Evolutionary conservation across 371 early-diverging fungal species (phyloP).

Genomic region (Actinomucor elegans): DNA sequence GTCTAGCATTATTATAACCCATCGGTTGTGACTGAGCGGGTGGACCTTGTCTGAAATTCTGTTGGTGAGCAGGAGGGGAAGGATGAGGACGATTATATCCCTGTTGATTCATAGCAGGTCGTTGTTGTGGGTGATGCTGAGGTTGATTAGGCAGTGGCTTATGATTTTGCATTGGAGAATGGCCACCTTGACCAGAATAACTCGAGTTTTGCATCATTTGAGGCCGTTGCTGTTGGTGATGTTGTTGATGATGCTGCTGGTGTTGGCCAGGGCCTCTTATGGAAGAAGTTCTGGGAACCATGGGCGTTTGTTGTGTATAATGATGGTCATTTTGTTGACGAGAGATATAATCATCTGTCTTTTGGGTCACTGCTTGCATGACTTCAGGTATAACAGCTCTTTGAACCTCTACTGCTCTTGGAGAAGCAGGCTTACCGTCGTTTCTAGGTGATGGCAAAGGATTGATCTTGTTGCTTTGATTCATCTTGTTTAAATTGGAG

Average conservation of each 20-base stretch:
- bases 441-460: constrained; percentile 4
- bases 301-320: neutral
- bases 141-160: neutral
- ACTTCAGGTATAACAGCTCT: constrained; percentile 21
- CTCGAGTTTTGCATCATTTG: neutral
- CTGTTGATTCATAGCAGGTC: constrained; percentile 2
- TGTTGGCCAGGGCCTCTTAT: constrained; percentile 1
- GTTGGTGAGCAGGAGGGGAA: constrained; percentile 4
- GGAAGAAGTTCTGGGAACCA: constrained; percentile 6
- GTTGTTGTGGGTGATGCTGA: neutral
- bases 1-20: neutral
- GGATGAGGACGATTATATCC: neutral
- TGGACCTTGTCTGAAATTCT: constrained; percentile 2
- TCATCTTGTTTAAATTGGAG: neutral
- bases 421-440: constrained; percentile 21
- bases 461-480: neutral
- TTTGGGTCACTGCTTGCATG: constrained; percentile 36
- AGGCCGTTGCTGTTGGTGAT: neutral
- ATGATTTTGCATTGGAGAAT: neutral
- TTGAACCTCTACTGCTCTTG: constrained; percentile 25
- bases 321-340: constrained; percentile 1
- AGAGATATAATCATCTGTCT: constrained; percentile 19
- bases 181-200: neutral
- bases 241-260: constrained; percentile 2
- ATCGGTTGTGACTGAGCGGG: constrained; percentile 3